Evolutionary conservation across 805 yeast species (phyloP), one percentile per base, ranked within the genome.

Genomic region (Candida anglica): DNA sequence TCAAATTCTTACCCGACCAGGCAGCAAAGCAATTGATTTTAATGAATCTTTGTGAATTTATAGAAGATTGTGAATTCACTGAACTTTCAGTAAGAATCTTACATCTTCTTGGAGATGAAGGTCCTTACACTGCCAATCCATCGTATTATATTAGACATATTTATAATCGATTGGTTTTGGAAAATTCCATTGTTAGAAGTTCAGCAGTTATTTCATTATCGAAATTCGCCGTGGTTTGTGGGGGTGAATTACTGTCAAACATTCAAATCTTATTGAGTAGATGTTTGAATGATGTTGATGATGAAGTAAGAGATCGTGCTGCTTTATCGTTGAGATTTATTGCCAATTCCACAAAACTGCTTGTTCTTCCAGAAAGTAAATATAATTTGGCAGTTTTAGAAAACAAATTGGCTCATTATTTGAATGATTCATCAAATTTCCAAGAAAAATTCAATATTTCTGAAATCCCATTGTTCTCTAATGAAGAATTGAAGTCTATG

Each of bases 241-340:
- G 88, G 45, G 75, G 73, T 11, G 69, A 73, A 18, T 75, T 89
- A 41, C 66, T 75, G 35, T 70, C 73, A 42, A 82, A 88, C 35
- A 84, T 91, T 47, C 72, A 73, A 46, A 82, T 84, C 40, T 71
- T 93, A 48, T 73, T 93, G 47, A 71, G 73, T 40, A 80, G 97
- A 65, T 87, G 95, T 46, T 74, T 88, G 44, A 84, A 76, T 44
- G 98, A 91, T 60, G 75, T 71, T 28, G 96, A 91, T 58, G 98
- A 91, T 61, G 98, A 91, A 63, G 98, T 93, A 21, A 86, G 98
- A 69, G 98, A 91, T 58, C 81, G 98, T 58, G 97, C 98, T 7
- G 84, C 95, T 2, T 69, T 91, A 47, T 81, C 95, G 2, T 71
- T 91, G 52, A 73, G 77, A 43, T 76, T 88, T 41, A 73, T 86